Evolutionary conservation across 352 stramenopile species (phyloP).

Genomic region (Phytophthora hibernalis): DNA sequence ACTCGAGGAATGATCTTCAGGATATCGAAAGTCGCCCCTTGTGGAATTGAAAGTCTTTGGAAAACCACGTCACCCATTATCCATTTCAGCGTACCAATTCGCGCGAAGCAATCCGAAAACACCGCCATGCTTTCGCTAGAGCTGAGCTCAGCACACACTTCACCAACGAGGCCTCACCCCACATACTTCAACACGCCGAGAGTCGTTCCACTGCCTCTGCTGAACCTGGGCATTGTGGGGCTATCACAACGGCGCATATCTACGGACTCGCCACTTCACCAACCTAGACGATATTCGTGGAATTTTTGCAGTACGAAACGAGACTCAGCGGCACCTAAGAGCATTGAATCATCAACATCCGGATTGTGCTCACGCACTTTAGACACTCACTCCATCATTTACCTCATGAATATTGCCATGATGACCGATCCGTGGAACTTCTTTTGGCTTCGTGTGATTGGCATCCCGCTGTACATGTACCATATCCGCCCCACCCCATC

Average conservation of each 20-base stretch:
- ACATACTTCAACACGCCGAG: background rate
- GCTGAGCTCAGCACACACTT: background rate
- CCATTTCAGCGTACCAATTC: constrained; percentile 20
- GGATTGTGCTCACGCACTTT: constrained; percentile 12
- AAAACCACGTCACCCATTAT: constrained; percentile 25
- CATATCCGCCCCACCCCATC: constrained; percentile 4
- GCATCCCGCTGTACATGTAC: constrained; percentile 49
- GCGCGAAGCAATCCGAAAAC: background rate
- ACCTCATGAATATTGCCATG: constrained; percentile 61
- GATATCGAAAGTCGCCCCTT: constrained; percentile 14
- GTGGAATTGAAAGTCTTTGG: constrained; percentile 33
- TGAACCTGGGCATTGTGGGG: background rate
- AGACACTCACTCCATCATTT: constrained; percentile 31
- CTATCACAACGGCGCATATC: background rate
- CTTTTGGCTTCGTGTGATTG: constrained; percentile 40
- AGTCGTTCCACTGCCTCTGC: constrained; percentile 13
- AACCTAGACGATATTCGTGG: constrained; percentile 7
- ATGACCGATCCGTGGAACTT: constrained; percentile 58
- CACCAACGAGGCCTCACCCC: background rate
- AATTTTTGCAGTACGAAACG: constrained; percentile 1
- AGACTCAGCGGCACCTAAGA: constrained; percentile 6
- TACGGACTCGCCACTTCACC: background rate
- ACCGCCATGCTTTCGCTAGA: background rate
- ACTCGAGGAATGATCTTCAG: constrained; percentile 21
- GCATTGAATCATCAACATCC: background rate